Percentiles rank a stretch among this genome's conserved stretches.
Evolutionary conservation across 2,329 filamentous ascomycete species (phyloP).

Genomic region (Diplodia corticola): DNA sequence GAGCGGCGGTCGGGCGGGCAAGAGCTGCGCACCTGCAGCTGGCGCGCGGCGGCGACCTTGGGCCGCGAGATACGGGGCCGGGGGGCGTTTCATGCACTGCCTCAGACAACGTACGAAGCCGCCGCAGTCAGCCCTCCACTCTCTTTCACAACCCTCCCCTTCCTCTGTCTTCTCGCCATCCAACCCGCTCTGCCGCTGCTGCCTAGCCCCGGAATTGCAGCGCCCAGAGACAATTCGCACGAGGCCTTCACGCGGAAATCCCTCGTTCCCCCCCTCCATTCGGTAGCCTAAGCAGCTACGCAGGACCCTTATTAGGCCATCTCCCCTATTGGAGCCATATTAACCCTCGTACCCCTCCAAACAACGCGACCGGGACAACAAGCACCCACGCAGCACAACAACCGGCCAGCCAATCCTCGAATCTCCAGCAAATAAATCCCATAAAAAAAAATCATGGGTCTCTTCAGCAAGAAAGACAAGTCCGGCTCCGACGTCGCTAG

Average conservation of each 20-base stretch:
- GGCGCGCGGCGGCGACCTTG: neutral
- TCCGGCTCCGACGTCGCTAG: conserved; percentile 49
- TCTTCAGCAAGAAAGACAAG: conserved; percentile 54
- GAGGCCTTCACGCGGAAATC: neutral
- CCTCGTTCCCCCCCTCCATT: neutral
- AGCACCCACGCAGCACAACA: neutral
- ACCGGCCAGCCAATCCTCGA: neutral
- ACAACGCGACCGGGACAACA: neutral
- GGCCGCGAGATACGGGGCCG: neutral
- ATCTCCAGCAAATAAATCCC: neutral
- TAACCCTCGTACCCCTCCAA: neutral
- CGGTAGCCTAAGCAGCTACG: neutral
- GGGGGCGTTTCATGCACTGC: neutral
- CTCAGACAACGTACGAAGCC: neutral
- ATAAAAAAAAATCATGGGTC: conserved; percentile 12
- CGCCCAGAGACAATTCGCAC: neutral
- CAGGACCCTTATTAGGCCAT: neutral
- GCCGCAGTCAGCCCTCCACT: neutral
- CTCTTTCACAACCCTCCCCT: neutral
- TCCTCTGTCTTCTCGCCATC: neutral
- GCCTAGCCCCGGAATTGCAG: neutral
- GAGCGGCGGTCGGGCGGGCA: conserved; percentile 2
- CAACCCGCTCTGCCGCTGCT: neutral
- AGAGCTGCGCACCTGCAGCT: neutral
- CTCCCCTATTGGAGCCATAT: neutral